phyloP scores from a whole-genome alignment of 371 early-diverging fungal genomes.

The Rhizomucor miehei region DNA sequence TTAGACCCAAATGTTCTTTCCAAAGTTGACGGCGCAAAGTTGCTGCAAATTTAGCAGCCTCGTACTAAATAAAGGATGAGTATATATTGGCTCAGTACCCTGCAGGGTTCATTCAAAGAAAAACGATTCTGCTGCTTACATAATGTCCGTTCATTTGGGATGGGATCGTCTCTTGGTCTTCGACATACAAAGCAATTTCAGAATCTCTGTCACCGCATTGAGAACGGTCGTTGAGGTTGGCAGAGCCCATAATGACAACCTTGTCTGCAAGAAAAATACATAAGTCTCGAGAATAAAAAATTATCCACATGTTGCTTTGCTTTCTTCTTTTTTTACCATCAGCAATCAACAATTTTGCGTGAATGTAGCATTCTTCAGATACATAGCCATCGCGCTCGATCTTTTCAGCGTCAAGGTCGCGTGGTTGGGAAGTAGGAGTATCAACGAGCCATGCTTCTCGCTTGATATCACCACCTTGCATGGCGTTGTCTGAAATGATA shows the following conservation, averaged over 20 bases:
- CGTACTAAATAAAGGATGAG: slow-evolving; percentile 45
- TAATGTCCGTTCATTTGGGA: slow-evolving; percentile 71
- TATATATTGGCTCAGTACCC: background rate
- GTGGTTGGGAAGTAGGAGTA: background rate
- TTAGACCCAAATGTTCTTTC: slow-evolving; percentile 82
- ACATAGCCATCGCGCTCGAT: slow-evolving; percentile 53
- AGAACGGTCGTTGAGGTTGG: slow-evolving; percentile 91
- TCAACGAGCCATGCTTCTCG: slow-evolving; percentile 18
- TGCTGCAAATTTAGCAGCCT: slow-evolving; percentile 67
- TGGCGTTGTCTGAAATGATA: slow-evolving; percentile 17
- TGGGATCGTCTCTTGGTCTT: slow-evolving; percentile 69
- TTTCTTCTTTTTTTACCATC: slow-evolving; percentile 54
- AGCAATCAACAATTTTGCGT: slow-evolving; percentile 89
- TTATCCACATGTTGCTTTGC: slow-evolving; percentile 36
- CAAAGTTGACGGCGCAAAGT: slow-evolving; percentile 75
- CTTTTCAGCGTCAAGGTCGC: slow-evolving; percentile 9
- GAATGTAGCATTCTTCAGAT: slow-evolving; percentile 88
- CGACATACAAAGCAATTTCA: slow-evolving; percentile 82
- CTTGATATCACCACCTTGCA: slow-evolving; percentile 14
- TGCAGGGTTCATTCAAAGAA: background rate
- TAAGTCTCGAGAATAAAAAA: too few relatives aligned
- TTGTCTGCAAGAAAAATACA: slow-evolving; percentile 19
- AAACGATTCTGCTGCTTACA: slow-evolving; percentile 31
- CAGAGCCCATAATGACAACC: slow-evolving; percentile 80
- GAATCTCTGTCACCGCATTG: slow-evolving; percentile 89